Percentiles rank a stretch among this genome's conserved stretches.
Conservation (phyloP, 2,329 filamentous ascomycete genomes). For the Penicillium brevicompactum region DNA sequence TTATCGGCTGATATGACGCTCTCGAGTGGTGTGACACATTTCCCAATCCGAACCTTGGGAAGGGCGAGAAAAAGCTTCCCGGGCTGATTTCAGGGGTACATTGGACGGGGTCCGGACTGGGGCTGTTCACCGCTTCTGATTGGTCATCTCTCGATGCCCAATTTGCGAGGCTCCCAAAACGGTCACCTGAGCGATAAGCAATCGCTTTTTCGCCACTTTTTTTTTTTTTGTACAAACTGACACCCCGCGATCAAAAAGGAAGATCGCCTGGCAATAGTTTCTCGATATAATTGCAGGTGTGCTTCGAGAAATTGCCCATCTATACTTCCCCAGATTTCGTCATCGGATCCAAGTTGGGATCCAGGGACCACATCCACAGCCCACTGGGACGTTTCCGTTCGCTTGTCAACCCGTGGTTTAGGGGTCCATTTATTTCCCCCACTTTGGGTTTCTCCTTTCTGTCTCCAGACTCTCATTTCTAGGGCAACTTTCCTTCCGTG, state of each 20-base stretch:
- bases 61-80: neutral
- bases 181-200: conserved; percentile 28
- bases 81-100: neutral
- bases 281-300: neutral
- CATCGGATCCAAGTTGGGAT: conserved; percentile 4
- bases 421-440: conserved; percentile 19
- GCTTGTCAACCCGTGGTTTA: conserved; percentile 18
- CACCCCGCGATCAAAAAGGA: neutral
- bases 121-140: neutral
- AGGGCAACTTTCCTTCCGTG: neutral
- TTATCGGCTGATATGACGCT: neutral
- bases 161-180: conserved; percentile 20
- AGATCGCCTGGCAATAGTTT: neutral
- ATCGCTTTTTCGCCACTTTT: conserved; percentile 21
- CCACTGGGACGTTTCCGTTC: conserved; percentile 21
- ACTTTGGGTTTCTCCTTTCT: conserved; percentile 14
- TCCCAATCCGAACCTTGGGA: neutral
- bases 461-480: neutral
- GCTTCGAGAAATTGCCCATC: neutral
- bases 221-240: conserved; percentile 7
- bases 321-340: conserved; percentile 4
- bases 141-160: conserved; percentile 14
- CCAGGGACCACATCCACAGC: conserved; percentile 5
- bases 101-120: neutral
- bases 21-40: neutral